Conservation (phyloP, 345 rosid genomes). For the Eucalyptus tenuipes region DNA sequence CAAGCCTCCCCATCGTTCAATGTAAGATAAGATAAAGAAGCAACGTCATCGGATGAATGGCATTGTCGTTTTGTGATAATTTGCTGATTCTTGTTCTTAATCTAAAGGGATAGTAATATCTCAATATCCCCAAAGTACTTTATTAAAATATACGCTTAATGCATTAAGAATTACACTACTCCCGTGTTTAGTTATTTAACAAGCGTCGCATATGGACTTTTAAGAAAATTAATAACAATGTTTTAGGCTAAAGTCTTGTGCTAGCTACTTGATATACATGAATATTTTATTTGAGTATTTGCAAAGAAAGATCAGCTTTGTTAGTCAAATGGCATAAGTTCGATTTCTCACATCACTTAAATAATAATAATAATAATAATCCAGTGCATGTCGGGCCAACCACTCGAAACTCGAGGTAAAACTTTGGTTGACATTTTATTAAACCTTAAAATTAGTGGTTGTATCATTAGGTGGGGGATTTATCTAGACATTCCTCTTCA, state of each 20-base stretch:
- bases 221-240: background rate
- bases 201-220: background rate
- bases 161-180: background rate
- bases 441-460: background rate
- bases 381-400: rapidly evolving
- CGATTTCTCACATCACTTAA: background rate
- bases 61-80: background rate
- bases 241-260: background rate
- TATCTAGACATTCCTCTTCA: background rate
- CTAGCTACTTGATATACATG: background rate
- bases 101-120: background rate
- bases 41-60: background rate
- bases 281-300: background rate
- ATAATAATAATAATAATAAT: too few species aligned
- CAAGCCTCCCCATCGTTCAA: background rate
- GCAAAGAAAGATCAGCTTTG: rapidly evolving
- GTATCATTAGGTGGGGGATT: background rate
- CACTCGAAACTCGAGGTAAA: background rate
- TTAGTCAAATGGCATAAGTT: background rate
- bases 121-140: rapidly evolving
- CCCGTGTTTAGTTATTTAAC: background rate
- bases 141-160: rapidly evolving
- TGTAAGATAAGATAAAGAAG: background rate
- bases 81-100: background rate
- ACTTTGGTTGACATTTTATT: background rate